Evolutionary conservation across 208 protist species (phyloP).

Genomic region (Endotrypanum monterogeii): DNA sequence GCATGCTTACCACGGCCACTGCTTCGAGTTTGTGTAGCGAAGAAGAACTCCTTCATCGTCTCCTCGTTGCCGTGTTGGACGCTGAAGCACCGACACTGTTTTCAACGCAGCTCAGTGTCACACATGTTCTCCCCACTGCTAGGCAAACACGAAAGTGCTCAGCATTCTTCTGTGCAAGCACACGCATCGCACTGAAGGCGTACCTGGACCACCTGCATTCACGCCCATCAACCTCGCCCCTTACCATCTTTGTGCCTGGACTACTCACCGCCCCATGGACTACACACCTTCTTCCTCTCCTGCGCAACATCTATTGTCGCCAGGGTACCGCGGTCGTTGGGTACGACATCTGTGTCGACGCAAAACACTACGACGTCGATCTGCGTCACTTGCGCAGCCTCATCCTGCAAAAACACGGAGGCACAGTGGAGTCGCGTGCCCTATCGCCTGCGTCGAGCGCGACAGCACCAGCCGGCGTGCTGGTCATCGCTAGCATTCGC

Average conservation of each 20-base stretch:
- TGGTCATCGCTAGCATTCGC: conserved; percentile 15
- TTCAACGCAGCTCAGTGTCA: not conserved
- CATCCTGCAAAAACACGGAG: not conserved
- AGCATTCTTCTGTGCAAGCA: conserved; percentile 20
- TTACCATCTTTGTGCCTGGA: conserved; percentile 28
- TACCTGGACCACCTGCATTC: conserved; percentile 14
- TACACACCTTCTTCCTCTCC: conserved; percentile 14
- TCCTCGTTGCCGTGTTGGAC: not conserved
- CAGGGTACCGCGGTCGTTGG: conserved; percentile 17
- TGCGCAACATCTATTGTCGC: conserved; percentile 6
- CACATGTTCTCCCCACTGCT: not conserved
- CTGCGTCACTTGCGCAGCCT: conserved; percentile 12
- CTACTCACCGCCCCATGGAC: conserved; percentile 32
- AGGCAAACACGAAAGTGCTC: conserved; percentile 1
- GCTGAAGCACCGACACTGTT: not conserved
- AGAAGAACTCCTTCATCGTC: conserved; percentile 3
- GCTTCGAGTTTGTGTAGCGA: not conserved
- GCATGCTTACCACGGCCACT: not conserved
- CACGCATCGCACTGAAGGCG: conserved; percentile 11
- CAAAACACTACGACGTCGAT: conserved; percentile 22
- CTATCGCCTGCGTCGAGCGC: not conserved
- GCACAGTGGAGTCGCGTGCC: not conserved
- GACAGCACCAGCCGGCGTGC: not conserved
- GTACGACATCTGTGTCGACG: conserved; percentile 25
- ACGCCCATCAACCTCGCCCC: not conserved